Evolutionary conservation across 1,284 basidiomycete genomes (phyloP).

Genomic region (Agroathelia rolfsii): DNA sequence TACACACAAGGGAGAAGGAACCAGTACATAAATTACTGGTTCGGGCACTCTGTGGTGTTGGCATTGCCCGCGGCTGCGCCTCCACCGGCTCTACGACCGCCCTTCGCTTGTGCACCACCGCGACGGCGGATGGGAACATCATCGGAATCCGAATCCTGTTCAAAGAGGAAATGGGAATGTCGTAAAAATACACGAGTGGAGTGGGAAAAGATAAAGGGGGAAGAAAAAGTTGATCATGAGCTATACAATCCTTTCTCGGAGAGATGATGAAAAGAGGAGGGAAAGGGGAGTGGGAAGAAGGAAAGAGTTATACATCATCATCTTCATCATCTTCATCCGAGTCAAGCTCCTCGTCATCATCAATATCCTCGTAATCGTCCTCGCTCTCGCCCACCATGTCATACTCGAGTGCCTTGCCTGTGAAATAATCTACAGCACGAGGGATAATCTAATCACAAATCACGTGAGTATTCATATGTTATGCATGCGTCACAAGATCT

Average conservation of each 20-base stretch:
- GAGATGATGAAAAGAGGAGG: no score
- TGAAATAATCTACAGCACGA: conserved; percentile 92
- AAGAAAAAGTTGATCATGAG: no score
- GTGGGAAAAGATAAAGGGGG: conserved; percentile 6
- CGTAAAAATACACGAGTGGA: conserved; percentile 12
- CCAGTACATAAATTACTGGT: conserved; percentile 73
- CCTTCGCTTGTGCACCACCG: conserved; percentile 45
- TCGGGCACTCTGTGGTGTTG: conserved; percentile 79
- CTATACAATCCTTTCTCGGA: no score
- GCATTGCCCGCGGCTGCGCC: conserved; percentile 31
- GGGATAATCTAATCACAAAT: conserved; percentile 69
- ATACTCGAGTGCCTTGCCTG: conserved; percentile 90
- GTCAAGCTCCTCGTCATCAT: conserved; percentile 43
- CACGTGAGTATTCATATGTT: not conserved
- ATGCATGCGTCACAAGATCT: not conserved
- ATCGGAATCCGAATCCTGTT: conserved; percentile 48
- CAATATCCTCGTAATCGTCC: conserved; percentile 51
- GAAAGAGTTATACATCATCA: no score
- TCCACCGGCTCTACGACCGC: conserved; percentile 24
- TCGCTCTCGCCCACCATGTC: conserved; percentile 72
- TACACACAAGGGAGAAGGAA: no score
- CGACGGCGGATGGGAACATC: conserved; percentile 49
- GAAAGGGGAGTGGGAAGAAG: no score
- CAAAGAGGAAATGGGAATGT: no score
- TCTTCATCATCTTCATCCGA: conserved; percentile 42